Evolutionary conservation across 148 eudicot genomes (phyloP).

Genomic region (Rhododendron ovatum): DNA sequence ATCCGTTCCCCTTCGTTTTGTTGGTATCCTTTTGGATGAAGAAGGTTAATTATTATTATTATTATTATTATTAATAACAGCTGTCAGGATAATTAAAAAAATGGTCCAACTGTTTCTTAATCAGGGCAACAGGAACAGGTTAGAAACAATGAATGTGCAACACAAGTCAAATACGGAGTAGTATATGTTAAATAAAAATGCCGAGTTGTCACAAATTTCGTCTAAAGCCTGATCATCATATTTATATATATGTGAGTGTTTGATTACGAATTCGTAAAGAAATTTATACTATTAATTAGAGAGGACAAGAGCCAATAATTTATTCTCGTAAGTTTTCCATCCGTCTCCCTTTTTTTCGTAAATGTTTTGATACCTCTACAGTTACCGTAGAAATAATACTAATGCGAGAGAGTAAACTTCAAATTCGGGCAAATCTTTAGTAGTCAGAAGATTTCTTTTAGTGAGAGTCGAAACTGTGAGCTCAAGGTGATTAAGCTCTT

Average conservation of each 20-base stretch:
- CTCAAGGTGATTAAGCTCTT: not conserved
- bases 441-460: not conserved
- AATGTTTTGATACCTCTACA: not conserved
- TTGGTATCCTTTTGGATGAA: not conserved
- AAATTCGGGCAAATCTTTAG: not conserved
- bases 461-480: not conserved
- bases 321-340: not conserved
- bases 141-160: constrained; percentile 1
- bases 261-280: not conserved
- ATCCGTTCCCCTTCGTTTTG: not conserved
- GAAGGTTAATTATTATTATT: not conserved
- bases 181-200: not conserved
- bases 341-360: not conserved
- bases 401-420: not conserved
- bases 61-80: not conserved
- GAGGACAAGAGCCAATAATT: not conserved
- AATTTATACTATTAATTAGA: not conserved
- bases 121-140: not conserved
- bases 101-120: not conserved
- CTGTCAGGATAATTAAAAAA: not conserved
- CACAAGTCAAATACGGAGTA: not conserved
- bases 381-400: not conserved
- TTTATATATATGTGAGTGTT: not conserved
- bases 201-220: not conserved
- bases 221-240: not conserved